A percentile compares a stretch with the other conserved stretches of the same genome.
Conservation (phyloP, 1,284 basidiomycete species). For the Cutaneotrichosporon daszewskae region DNA sequence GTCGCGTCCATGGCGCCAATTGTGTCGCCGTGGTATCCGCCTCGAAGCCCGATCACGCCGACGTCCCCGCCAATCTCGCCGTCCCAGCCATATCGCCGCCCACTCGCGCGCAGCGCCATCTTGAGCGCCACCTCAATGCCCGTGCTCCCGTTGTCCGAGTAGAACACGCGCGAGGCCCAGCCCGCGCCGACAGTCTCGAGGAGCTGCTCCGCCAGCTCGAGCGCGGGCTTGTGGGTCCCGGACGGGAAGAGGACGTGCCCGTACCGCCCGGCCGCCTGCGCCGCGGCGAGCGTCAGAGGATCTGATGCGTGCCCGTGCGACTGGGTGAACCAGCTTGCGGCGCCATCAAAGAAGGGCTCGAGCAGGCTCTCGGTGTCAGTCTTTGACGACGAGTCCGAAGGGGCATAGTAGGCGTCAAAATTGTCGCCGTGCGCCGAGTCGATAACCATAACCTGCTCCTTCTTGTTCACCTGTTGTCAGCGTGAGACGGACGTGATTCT, state of each 20-base stretch:
- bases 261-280: conserved; percentile 83
- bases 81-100: conserved; percentile 51
- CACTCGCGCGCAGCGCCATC: conserved; percentile 81
- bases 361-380: conserved; percentile 49
- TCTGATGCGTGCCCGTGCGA: conserved; percentile 78
- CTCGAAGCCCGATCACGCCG: conserved; percentile 79
- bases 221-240: conserved; percentile 76
- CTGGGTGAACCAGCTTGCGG: conserved; percentile 99
- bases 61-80: conserved; percentile 51
- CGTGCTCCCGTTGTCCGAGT: conserved; percentile 90
- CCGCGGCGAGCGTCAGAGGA: conserved; percentile 74
- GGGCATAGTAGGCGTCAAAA: conserved; percentile 62
- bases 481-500: conserved; percentile 1
- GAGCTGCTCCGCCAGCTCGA: conserved; percentile 50
- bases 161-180: conserved; percentile 90
- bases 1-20: conserved; percentile 97
- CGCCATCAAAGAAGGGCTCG: conserved; percentile 75
- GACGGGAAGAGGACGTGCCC: conserved; percentile 96
- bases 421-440: conserved; percentile 86
- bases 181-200: conserved; percentile 55
- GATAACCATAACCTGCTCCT: conserved; percentile 76
- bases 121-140: conserved; percentile 95
- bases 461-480: conserved; percentile 53
- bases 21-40: conserved; percentile 96
- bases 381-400: conserved; percentile 23